Conservation (phyloP, 2,329 filamentous ascomycete species). For the Colletotrichum orchidophilum region DNA sequence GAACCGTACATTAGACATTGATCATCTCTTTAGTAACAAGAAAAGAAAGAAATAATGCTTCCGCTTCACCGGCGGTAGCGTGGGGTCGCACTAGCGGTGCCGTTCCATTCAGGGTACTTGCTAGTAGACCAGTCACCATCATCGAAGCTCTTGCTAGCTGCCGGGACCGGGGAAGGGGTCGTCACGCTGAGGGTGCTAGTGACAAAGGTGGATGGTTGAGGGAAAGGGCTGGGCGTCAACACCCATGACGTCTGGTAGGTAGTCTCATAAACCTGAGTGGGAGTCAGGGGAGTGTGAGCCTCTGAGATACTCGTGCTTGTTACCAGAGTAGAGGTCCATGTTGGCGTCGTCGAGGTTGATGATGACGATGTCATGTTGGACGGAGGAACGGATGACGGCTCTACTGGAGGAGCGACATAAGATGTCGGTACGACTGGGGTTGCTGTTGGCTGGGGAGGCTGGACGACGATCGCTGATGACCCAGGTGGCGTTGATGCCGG, state of each 20-base stretch:
- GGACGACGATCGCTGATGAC: neutral
- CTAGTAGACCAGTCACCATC: constrained; percentile 57
- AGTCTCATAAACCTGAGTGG: constrained; percentile 32
- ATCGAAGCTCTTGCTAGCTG: constrained; percentile 44
- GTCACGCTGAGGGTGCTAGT: constrained; percentile 34
- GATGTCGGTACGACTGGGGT: constrained; percentile 8
- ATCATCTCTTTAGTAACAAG: neutral
- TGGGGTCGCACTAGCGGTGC: constrained; percentile 39
- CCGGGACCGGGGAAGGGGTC: constrained; percentile 35
- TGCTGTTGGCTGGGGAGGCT: neutral
- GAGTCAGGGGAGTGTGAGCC: neutral
- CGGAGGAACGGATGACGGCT: constrained; percentile 14
- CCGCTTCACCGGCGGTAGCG: constrained; percentile 27
- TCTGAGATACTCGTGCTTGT: neutral
- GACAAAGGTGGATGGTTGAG: constrained; percentile 31
- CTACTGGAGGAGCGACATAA: constrained; percentile 8
- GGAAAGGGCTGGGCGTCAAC: constrained; percentile 20
- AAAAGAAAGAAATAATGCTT: neutral
- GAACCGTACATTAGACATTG: neutral
- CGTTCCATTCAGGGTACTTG: constrained; percentile 54
- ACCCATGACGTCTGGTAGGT: constrained; percentile 31
- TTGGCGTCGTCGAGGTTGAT: constrained; percentile 6
- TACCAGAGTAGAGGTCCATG: neutral
- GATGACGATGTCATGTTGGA: constrained; percentile 11
- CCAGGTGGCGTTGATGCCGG: neutral